These are phyloP conservation scores for Pythium brachiatum DNA, from an alignment of 352 stramenopile species.

Conservation along the genomic window DNA sequence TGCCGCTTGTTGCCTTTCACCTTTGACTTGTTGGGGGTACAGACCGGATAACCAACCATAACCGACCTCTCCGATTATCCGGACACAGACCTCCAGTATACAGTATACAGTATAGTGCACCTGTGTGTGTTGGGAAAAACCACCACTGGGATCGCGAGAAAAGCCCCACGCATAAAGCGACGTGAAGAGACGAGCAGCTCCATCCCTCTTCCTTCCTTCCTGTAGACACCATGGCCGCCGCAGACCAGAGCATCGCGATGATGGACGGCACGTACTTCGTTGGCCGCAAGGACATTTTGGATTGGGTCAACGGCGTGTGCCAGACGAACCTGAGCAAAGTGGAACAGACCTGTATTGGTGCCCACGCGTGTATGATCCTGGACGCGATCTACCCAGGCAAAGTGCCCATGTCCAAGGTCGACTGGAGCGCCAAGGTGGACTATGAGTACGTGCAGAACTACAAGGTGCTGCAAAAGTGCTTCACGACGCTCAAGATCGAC, in stretches of 20 bases:
- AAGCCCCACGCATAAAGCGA: constrained; percentile 2
- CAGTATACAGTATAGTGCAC: constrained; percentile 6
- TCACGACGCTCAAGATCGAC: constrained; percentile 95
- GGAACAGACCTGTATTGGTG: constrained; percentile 96
- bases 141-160: neutral
- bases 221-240: constrained; percentile 50
- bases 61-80: constrained; percentile 1
- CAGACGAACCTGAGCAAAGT: constrained; percentile 95
- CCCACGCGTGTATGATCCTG: constrained; percentile 97
- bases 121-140: neutral
- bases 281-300: constrained; percentile 95
- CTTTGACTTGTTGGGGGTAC: neutral
- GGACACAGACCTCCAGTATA: neutral
- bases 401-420: constrained; percentile 96
- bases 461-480: constrained; percentile 98
- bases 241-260: constrained; percentile 90
- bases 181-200: neutral
- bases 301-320: constrained; percentile 98
- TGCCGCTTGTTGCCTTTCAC: constrained; percentile 20
- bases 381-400: constrained; percentile 94
- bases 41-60: neutral
- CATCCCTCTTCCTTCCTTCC: neutral
- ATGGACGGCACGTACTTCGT: constrained; percentile 98
- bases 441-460: constrained; percentile 99
- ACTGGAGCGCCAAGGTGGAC: constrained; percentile 96